Percentiles rank a stretch among this genome's conserved stretches.
Evolutionary conservation across 345 rosid genomes (phyloP).

Genomic region (Euphorbia pulcherrima): DNA sequence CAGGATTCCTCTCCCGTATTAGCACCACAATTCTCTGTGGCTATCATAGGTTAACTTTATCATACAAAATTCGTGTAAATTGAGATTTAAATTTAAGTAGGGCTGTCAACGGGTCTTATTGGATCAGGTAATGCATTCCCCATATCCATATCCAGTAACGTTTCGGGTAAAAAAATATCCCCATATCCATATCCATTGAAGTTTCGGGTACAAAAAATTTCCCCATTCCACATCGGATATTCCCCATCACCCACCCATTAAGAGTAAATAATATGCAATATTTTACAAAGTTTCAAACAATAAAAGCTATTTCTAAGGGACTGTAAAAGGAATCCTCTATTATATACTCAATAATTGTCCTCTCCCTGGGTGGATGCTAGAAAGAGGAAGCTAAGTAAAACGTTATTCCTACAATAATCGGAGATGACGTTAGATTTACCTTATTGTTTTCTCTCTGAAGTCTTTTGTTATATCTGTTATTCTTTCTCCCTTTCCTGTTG

Average conservation of each 20-base stretch:
- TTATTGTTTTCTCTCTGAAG: neutral
- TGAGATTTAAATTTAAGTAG: neutral
- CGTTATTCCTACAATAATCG: neutral
- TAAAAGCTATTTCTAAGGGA: neutral
- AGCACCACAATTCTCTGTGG: neutral
- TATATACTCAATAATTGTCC: neutral
- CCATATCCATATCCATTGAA: too few species aligned
- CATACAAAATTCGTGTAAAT: neutral
- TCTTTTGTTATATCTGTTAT: neutral
- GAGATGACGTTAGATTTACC: neutral
- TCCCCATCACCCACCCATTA: too few species aligned
- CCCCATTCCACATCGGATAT: too few species aligned
- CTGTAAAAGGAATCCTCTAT: neutral
- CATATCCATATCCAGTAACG: too few species aligned
- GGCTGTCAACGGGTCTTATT: too few species aligned
- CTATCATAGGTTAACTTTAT: neutral
- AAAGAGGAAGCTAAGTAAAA: neutral
- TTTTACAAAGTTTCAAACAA: too few species aligned
- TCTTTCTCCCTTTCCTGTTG: neutral
- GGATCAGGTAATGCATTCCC: too few species aligned
- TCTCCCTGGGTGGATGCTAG: neutral
- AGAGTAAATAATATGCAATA: too few species aligned
- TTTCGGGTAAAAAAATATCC: too few species aligned
- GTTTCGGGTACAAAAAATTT: too few species aligned
- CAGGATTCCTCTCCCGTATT: neutral